phyloP scores from a whole-genome alignment of 2,329 filamentous ascomycete genomes.

The Aspergillus uvarum region DNA sequence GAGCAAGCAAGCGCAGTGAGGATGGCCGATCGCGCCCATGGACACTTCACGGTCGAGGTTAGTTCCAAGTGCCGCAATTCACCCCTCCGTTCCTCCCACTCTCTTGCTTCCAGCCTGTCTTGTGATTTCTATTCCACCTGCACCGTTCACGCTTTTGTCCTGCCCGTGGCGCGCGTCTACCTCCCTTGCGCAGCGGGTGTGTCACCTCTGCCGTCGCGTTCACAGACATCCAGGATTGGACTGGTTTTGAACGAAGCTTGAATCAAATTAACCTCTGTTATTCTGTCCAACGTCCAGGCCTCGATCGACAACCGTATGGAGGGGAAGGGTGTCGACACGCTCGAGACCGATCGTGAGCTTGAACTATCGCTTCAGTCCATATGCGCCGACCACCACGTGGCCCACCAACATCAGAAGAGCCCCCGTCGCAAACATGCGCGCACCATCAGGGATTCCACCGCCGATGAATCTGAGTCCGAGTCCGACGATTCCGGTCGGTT shows the following conservation, averaged over 20 bases:
- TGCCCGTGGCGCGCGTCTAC: neutral
- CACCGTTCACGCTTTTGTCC: neutral
- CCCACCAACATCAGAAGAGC: constrained; percentile 16
- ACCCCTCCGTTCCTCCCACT: neutral
- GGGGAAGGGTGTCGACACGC: constrained; percentile 17
- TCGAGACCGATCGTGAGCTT: constrained; percentile 25
- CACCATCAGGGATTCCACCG: constrained; percentile 19
- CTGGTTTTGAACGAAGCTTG: neutral
- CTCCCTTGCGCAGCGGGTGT: constrained; percentile 12
- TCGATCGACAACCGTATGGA: neutral
- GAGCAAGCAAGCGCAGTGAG: neutral
- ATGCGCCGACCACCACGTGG: constrained; percentile 13
- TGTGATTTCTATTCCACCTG: neutral
- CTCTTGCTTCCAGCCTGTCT: neutral
- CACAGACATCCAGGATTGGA: neutral
- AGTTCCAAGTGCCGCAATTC: neutral
- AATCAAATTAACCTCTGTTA: neutral
- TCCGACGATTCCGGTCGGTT: constrained; percentile 37
- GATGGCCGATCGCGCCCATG: neutral
- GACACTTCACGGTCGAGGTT: neutral
- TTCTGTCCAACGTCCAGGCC: constrained; percentile 10
- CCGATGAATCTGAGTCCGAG: constrained; percentile 22
- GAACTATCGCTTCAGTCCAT: constrained; percentile 23
- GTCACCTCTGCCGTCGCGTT: neutral
- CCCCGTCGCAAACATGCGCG: constrained; percentile 31